Base-by-base conservation (phyloP, 768 basidiomycete species). In the Suillus luteus region DNA sequence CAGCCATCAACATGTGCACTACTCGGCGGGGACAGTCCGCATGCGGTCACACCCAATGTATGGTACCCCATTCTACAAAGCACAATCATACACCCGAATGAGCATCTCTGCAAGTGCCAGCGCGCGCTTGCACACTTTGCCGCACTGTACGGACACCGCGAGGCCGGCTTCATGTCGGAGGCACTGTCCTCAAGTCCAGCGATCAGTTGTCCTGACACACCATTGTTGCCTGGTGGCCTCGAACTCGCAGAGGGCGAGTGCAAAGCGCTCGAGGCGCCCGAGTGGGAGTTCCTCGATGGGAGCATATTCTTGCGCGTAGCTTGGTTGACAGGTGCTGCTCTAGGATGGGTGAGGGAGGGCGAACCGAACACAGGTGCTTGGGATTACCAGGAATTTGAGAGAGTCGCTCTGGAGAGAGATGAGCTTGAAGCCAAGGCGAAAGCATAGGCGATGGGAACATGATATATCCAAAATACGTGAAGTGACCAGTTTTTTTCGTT, bases 271-370 rank as follows among this genome's bases (percentile, higher is more conserved):
- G 80, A 80, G 14, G 77, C 84, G 58, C 73, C 88, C 49, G 76
- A 79, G 15, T 87, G 83, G n/a, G 75, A 66, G 2, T 70, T 71
- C 40, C 67, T 85, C 12, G 89, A 91, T 70, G 89, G 89, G 10
- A 83, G 83, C 19, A 67, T 92, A 55, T 92, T 92, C 70, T 67
- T 88, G 43, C 77, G 88, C 52, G 77, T 78, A 0, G 88, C 87
- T 5, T 81, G 81, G 63, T 66, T 88, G 69, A 85, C 84, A 5
- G 77, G 79, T 27, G 76, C 81, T 62, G 73, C 80, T 9, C 68
- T 79, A 62, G 76, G 78, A 8, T 78, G 78, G 77, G 75, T 80
- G 10, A 71, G 75, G 17, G 79, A 82, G 60, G 81, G 80, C 0
- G 77, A 75, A 65, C 60, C 52, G 0, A 72, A 75, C 59, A 54